These are phyloP conservation scores for Papilionanthe hybrid DNA, from an alignment of 116 monocot species.

Conservation along the genomic window DNA sequence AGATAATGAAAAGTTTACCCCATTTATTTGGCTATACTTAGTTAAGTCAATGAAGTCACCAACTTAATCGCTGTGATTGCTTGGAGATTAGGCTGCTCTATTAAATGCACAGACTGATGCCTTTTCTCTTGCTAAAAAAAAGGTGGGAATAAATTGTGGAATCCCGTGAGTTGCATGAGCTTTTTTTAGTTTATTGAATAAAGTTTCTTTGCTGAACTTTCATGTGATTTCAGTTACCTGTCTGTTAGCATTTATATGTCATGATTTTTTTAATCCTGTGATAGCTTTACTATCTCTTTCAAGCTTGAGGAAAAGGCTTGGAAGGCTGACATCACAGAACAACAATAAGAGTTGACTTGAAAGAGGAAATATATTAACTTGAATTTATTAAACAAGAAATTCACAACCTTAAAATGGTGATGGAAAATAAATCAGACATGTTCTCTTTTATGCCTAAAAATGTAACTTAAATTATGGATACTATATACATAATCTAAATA, in stretches of 20 bases:
- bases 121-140: not conserved
- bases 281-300: too few species aligned
- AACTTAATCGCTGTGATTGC: not conserved
- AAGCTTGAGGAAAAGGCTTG: too few species aligned
- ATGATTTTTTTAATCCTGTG: too few species aligned
- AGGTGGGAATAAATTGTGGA: not conserved
- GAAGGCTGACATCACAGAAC: too few species aligned
- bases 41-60: not conserved
- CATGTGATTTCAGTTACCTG: slow-evolving; percentile 29
- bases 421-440: not conserved
- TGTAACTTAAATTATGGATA: not conserved
- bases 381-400: too few species aligned
- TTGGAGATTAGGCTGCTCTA: not conserved
- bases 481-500: not conserved
- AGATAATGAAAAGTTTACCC: too few species aligned
- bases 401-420: not conserved
- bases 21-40: not conserved
- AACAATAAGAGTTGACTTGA: too few species aligned
- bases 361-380: too few species aligned
- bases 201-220: slow-evolving; percentile 19
- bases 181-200: slow-evolving; percentile 1
- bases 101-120: not conserved
- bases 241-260: not conserved
- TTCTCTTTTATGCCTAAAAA: not conserved
- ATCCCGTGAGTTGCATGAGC: not conserved